A percentile compares a stretch with the other conserved stretches of the same genome.
Conservation (phyloP, 257 asterid genomes). For the Solanum pinnatisectum region DNA sequence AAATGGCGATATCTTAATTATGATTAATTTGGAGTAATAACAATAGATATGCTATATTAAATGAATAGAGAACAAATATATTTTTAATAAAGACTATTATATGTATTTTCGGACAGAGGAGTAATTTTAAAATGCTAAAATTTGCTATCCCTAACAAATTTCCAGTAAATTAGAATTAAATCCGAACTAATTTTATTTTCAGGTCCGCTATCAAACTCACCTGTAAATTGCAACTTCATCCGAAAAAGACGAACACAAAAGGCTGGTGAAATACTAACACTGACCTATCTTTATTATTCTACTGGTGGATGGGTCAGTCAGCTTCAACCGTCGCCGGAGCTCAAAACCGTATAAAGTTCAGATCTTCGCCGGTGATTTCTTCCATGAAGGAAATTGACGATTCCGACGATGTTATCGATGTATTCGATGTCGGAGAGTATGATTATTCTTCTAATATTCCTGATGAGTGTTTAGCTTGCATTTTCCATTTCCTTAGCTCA, state of each 20-base stretch:
- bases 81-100: not conserved
- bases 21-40: not conserved
- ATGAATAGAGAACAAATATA: not conserved
- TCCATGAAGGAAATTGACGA: not conserved
- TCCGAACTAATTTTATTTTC: slow-evolving; percentile 8
- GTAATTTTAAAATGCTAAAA: not conserved
- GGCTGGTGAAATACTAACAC: not conserved
- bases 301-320: slow-evolving; percentile 64
- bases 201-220: slow-evolving; percentile 4
- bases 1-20: no score
- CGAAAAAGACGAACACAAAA: not conserved
- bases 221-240: not conserved
- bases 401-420: slow-evolving; percentile 1
- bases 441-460: slow-evolving; percentile 50
- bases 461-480: slow-evolving; percentile 62
- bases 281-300: not conserved
- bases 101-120: not conserved
- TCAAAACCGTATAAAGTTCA: slow-evolving; percentile 2
- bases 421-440: not conserved
- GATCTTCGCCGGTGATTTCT: slow-evolving; percentile 11
- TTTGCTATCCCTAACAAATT: not conserved
- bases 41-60: not conserved
- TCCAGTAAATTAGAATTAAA: slow-evolving; percentile 6
- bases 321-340: slow-evolving; percentile 35
- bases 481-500: slow-evolving; percentile 60